Base-by-base conservation (phyloP, 177 flowering plant genomes). In the Tripterygium wilfordii region DNA sequence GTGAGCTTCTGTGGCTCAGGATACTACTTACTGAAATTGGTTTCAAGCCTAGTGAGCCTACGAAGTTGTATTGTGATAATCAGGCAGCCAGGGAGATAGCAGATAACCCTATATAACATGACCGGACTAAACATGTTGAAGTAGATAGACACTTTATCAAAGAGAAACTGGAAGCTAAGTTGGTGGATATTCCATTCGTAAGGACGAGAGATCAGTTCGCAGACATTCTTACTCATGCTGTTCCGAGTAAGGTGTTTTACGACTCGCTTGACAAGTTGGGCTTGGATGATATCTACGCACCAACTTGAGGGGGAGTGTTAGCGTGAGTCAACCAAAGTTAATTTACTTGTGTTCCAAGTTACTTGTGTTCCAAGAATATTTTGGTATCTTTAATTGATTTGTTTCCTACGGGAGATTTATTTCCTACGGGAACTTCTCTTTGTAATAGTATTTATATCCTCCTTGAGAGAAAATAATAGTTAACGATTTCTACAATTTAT, bases 1-100 rank as follows among this genome's bases (percentile, higher is more conserved):
- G 44, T 40, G 44, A 40, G 10, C 3, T 40, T 2, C 4, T 40
- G 3, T 40, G 44, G 44, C 2, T 40, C 12, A 40, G n/a, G n/a
- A 8, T 10, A 2, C 12, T 40, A 40, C 44, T 40, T 40, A 13
- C 24, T 20, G 33, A 30, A 6, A 7, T 30, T 30, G 33, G 33
- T 12, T 30, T 30, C 12, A 7, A 6, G 8, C 7, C 33, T 6
- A 6, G 8, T 6, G 33, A 30, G 33, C 7, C 8, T 12, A 47
- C 32, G 50, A 32, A 21, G 10, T 8, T 51, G 1, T 51, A 22
- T 31, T 51, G 56, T 40, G 47, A 51, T 12, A 51, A 51, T 31
- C 28, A 51, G 22, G 31, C 10, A 2, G 13, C 38, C 2, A 40
- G 28, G 8, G 1, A 3, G 0, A 51, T 51, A 9, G 36, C 56